A percentile compares a stretch with the other conserved stretches of the same genome.
Evolutionary conservation across 192 early-diverging fungal species (phyloP).

Genomic region (Allomyces javanicus): DNA sequence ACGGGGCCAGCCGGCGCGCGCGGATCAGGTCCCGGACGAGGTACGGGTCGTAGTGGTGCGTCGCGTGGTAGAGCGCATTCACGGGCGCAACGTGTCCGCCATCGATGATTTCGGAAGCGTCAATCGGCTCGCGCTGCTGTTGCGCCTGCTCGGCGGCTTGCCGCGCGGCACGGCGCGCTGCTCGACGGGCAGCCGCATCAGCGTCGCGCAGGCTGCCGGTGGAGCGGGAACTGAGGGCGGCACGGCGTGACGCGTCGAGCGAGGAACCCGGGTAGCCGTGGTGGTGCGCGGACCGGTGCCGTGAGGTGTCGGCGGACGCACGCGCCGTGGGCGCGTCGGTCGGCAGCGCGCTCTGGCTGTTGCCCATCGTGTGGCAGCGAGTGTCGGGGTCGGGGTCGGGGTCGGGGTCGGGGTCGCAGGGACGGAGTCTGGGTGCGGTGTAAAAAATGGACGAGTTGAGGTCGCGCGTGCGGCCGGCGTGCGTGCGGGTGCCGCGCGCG

Average conservation of each 20-base stretch:
- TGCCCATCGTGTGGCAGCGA: too few relatives aligned
- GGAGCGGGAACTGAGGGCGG: not conserved
- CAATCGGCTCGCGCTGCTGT: not conserved
- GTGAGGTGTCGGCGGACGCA: not conserved
- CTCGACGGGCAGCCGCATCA: not conserved
- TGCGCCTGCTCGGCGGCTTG: too few relatives aligned
- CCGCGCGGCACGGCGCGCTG: not conserved
- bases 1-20: slow-evolving; percentile 56
- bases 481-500: too few relatives aligned
- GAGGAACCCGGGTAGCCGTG: too few relatives aligned
- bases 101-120: not conserved
- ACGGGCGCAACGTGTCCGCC: not conserved
- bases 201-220: not conserved
- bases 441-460: too few relatives aligned
- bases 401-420: too few relatives aligned
- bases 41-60: slow-evolving; percentile 59
- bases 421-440: too few relatives aligned
- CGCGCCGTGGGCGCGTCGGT: too few relatives aligned
- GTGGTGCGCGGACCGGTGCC: not conserved
- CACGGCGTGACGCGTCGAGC: too few relatives aligned
- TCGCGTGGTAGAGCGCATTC: slow-evolving; percentile 7
- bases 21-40: slow-evolving; percentile 54
- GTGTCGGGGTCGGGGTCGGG: too few relatives aligned
- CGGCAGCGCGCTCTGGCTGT: too few relatives aligned
- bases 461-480: too few relatives aligned